Evolutionary conservation across 1,284 basidiomycete species (phyloP), one percentile per base, ranked within the genome.

Genomic region (Cryptococcus sp.): DNA sequence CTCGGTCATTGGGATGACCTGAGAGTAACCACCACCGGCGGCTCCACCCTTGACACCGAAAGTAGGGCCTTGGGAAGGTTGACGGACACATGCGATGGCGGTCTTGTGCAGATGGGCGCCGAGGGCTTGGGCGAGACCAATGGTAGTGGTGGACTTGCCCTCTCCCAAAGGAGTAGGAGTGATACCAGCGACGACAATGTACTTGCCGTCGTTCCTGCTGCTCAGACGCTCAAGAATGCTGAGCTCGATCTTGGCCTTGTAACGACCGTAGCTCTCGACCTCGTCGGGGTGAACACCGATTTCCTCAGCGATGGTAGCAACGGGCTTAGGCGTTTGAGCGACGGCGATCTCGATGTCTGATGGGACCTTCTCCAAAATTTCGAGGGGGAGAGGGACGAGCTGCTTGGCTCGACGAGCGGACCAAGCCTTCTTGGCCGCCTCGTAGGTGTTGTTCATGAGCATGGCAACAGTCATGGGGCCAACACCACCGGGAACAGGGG

Each of bases 21-120:
- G 95, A 75, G 92, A 93, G 83, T 99, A 99, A 59, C 95, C 95
- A 68, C 95, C 95, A 55, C 96, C 95, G 54, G 95, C 95, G 38
- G 95, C 96, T 72, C 96, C 96, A 70, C 95, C 95, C 81, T 99
- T 99, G 84, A 99, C 97, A 75, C 96, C 95, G 74, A 99, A 99
- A 0, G 95, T 99, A 31, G 95, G 95, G 17, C 96, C 95, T 79
- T 99, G 95, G 78, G 92, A 95, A 2, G 95, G 95, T 77, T 99
- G 96, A 61, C 95, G 89, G n/a, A 99, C 94, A 79, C 93, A 97
- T 53, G 96, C 96, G 79, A 98, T 99, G 11, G 93, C 86, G 17
- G 91, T 88, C 65, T 95, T 92, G 62, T 88, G 87, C 40, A 99
- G 85, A 76, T 97, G 93, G 50, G 94, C 95, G 59, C 93, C 93